Evolutionary conservation across 1,139 yeast genomes (phyloP), one percentile per base, ranked within the genome.

Genomic region (Scheffersomyces insectosa): DNA sequence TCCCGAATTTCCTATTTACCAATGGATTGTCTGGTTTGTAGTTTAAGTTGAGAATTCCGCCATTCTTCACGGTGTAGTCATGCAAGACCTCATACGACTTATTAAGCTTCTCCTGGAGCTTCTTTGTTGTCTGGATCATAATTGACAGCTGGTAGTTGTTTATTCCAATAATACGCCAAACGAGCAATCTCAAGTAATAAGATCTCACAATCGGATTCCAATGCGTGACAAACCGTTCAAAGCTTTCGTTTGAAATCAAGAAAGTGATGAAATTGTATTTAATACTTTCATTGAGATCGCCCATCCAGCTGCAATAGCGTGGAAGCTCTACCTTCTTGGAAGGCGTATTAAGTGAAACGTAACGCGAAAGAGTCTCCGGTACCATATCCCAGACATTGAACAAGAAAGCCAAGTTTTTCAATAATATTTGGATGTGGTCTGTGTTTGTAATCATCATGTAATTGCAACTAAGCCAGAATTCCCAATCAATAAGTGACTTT

Each of bases 191-290:
- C 40, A 81, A 70, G 59, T 83, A 88, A 55, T 83, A 85, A 2
- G 85, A 77, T 36, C 96, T 71, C 13, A 87, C 82, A 28, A 87
- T 63, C 2, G 96, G 91, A 52, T 83, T 80, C 89, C 95, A 88
- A 62, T 88, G 95, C 37, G 83, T 77, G 54, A 88, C 82, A 47
- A 80, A 79, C 36, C 73, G 68, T 37, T 63, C 62, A 82, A 88
- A 85, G 39, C 68, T 65, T 2, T 62, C 59, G 5, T 68, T 62
- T 3, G 78, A 69, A 9, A 83, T 64, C 27, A 86, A 60, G 85
- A 87, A 85, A 30, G 65, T 61, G 23, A 79, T 72, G 52, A 83
- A 69, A 50, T 72, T 72, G 49, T 66, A 65, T 54, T 79, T 72
- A 50, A 72, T 60, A 45, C 77, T 65, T 46, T 72, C 71, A 35